Conservation (phyloP, 2,329 filamentous ascomycete genomes). For the Tolypocladium ophioglossoides region DNA sequence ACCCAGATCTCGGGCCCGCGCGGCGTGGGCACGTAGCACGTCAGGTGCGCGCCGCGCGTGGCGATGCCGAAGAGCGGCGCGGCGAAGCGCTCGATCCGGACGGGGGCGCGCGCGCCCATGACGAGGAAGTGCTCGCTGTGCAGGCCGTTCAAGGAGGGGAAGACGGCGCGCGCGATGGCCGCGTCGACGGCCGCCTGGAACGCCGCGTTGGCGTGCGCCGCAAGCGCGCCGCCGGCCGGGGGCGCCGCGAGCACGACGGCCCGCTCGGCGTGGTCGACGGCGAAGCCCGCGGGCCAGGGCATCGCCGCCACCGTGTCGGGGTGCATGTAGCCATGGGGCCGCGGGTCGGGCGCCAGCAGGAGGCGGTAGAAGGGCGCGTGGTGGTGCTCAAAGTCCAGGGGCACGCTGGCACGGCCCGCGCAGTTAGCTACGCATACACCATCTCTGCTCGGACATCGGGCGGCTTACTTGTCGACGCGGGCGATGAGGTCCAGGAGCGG, state of each 20-base stretch:
- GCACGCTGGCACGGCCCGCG: slow-evolving; percentile 27
- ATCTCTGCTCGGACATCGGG: not conserved
- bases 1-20: slow-evolving; percentile 59
- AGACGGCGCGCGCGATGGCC: slow-evolving; percentile 23
- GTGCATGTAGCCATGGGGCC: slow-evolving; percentile 40
- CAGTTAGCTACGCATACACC: slow-evolving; percentile 2
- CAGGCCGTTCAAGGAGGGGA: slow-evolving; percentile 25
- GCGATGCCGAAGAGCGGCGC: slow-evolving; percentile 56
- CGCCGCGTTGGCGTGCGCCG: slow-evolving; percentile 23
- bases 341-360: slow-evolving; percentile 30
- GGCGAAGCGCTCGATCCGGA: slow-evolving; percentile 49
- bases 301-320: slow-evolving; percentile 33
- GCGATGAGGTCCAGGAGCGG: slow-evolving; percentile 26
- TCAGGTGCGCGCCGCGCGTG: slow-evolving; percentile 56
- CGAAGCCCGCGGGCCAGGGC: slow-evolving; percentile 33
- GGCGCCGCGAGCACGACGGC: slow-evolving; percentile 21
- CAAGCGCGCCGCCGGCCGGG: slow-evolving; percentile 11
- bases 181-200: slow-evolving; percentile 28
- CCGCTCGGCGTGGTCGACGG: slow-evolving; percentile 19
- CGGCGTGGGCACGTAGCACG: slow-evolving; percentile 38
- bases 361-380: slow-evolving; percentile 32
- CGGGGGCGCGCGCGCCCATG: slow-evolving; percentile 22
- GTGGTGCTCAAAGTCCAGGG: slow-evolving; percentile 29
- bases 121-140: slow-evolving; percentile 34
- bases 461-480: slow-evolving; percentile 30